Evolutionary conservation across 2,329 filamentous ascomycete species (phyloP).

Genomic region (Sarocladium strictum): DNA sequence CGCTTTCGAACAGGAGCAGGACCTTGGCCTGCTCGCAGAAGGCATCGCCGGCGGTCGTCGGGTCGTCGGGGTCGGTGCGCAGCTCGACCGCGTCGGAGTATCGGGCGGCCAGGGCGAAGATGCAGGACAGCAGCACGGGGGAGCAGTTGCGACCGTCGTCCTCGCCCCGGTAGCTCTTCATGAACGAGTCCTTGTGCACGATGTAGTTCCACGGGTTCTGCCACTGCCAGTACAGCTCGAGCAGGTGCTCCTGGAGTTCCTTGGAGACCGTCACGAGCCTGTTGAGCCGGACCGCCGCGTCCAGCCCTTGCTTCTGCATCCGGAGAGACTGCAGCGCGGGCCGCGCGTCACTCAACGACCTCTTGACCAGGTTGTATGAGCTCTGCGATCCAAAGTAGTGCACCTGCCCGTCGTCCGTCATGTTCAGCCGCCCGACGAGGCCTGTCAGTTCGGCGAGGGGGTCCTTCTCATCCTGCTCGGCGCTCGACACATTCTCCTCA

Average conservation of each 20-base stretch:
- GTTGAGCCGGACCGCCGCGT: no score
- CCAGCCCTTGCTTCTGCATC: no score
- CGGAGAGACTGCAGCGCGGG: no score
- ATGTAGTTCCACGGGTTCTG: conserved; percentile 22
- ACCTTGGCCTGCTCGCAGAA: conserved; percentile 18
- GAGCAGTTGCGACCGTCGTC: conserved; percentile 15
- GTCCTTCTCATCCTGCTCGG: conserved; percentile 10
- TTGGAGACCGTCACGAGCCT: no score
- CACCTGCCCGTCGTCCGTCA: conserved; percentile 18
- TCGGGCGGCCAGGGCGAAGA: conserved; percentile 18
- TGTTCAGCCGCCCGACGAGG: conserved; percentile 11
- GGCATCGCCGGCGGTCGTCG: conserved; percentile 15
- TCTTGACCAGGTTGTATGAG: no score
- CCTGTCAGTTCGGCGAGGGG: conserved; percentile 15
- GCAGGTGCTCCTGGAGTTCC: conserved; percentile 19
- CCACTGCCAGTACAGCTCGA: conserved; percentile 21
- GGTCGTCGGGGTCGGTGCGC: conserved; percentile 14
- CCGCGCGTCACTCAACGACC: no score
- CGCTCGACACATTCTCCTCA: background rate
- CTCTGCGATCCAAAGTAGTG: conserved; percentile 21
- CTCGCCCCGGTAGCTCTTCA: conserved; percentile 12
- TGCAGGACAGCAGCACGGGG: conserved; percentile 16
- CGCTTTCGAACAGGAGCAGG: conserved; percentile 17
- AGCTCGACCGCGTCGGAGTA: conserved; percentile 18
- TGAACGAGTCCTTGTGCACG: conserved; percentile 17